phyloP scores from a whole-genome alignment of 352 stramenopile genomes.

The Globisporangium lucens region DNA sequence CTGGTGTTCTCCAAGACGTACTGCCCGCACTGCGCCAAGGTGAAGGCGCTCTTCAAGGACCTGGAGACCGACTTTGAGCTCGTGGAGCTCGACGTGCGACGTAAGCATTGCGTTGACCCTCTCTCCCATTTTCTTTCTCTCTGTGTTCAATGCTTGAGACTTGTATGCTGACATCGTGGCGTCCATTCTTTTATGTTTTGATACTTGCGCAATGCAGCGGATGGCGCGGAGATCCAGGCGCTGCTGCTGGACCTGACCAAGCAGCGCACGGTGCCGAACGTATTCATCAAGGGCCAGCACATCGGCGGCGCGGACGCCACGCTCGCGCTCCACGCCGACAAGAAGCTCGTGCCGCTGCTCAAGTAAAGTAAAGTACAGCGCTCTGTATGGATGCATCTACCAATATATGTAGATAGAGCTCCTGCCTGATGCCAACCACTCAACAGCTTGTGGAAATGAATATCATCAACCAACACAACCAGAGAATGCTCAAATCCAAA shows the following conservation, averaged over 20 bases:
- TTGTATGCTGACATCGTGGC: no score
- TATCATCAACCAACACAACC: background rate
- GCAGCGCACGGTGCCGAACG: constrained; percentile 96
- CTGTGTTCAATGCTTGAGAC: no score
- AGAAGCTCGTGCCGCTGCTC: constrained; percentile 54
- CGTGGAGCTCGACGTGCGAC: constrained; percentile 66
- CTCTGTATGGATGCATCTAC: background rate
- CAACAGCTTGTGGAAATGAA: background rate
- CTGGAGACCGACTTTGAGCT: constrained; percentile 58
- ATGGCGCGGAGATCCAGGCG: constrained; percentile 90
- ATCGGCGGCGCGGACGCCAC: constrained; percentile 92
- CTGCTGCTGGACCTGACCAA: constrained; percentile 90
- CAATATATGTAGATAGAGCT: background rate
- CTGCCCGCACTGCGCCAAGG: constrained; percentile 90
- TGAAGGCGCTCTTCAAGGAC: constrained; percentile 88
- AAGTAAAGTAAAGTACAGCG: constrained; percentile 26
- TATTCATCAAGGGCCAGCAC: constrained; percentile 97
- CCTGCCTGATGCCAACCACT: background rate
- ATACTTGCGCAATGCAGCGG: constrained; percentile 28
- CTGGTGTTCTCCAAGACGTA: constrained; percentile 96
- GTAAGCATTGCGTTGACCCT: constrained; percentile 21
- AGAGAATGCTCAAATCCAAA: background rate
- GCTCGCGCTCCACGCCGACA: constrained; percentile 47
- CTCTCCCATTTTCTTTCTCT: no score
- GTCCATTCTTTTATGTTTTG: background rate